phyloP scores from a whole-genome alignment of 1,139 yeast genomes.

The Groenewaldozyma sp. region DNA sequence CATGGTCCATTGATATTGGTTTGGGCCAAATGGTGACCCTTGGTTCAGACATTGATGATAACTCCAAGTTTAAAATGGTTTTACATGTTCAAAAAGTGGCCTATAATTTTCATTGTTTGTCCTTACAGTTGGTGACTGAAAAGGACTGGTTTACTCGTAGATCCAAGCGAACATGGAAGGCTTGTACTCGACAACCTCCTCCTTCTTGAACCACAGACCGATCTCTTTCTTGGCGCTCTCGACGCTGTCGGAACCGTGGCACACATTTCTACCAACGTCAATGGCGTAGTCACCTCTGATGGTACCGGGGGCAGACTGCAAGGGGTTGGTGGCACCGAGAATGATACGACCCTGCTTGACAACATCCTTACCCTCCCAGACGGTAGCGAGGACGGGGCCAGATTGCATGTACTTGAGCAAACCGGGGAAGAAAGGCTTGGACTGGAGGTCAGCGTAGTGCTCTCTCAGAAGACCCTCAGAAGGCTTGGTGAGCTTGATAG shows the following conservation, averaged over 20 bases:
- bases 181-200: slow-evolving; percentile 90
- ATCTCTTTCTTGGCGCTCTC: slow-evolving; percentile 97
- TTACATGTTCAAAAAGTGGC: too few species aligned
- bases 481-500: slow-evolving; percentile 85
- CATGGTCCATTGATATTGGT: too few species aligned
- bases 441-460: slow-evolving; percentile 92
- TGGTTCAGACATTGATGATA: too few species aligned
- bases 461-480: slow-evolving; percentile 79
- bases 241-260: slow-evolving; percentile 99
- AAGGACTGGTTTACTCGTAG: slow-evolving; percentile 76
- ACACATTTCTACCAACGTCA: slow-evolving; percentile 98
- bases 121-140: neutral
- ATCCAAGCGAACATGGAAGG: slow-evolving; percentile 79
- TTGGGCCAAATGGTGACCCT: too few species aligned
- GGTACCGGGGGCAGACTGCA: slow-evolving; percentile 96
- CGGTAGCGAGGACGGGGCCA: slow-evolving; percentile 98
- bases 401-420: slow-evolving; percentile 93
- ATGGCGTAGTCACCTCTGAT: slow-evolving; percentile 84
- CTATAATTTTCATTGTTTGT: too few species aligned
- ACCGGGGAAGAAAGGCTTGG: slow-evolving; percentile 94
- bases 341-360: slow-evolving; percentile 97
- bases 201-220: slow-evolving; percentile 95
- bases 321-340: slow-evolving; percentile 99
- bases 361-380: slow-evolving; percentile 99
- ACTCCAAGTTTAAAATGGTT: too few species aligned